phyloP scores from a whole-genome alignment of 805 yeast species.

The Novakomyces olei region DNA sequence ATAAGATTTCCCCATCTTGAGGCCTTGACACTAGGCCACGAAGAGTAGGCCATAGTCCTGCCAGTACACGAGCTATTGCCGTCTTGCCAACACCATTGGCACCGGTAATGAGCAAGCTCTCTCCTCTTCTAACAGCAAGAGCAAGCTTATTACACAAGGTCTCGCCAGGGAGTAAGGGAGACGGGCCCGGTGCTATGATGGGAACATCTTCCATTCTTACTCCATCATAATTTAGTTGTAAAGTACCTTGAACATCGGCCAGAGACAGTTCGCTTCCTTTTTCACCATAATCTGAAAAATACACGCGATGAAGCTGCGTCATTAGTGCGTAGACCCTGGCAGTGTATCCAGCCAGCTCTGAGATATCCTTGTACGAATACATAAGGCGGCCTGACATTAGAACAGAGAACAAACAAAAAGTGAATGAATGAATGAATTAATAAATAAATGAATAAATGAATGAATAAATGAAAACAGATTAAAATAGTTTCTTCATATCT shows the following conservation, averaged over 20 bases:
- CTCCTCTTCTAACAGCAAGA: slow-evolving; percentile 38
- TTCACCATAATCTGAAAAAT: slow-evolving; percentile 24
- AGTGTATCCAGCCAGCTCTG: slow-evolving; percentile 78
- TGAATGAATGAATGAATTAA: too few relatives aligned
- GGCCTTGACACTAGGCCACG: slow-evolving; percentile 67
- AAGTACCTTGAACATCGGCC: slow-evolving; percentile 51
- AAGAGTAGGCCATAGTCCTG: slow-evolving; percentile 83
- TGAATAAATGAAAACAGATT: too few relatives aligned
- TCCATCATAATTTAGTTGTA: slow-evolving; percentile 58
- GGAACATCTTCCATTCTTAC: slow-evolving; percentile 65
- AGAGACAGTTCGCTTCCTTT: slow-evolving; percentile 10
- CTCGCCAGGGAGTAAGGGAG: slow-evolving; percentile 22
- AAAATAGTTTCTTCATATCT: too few relatives aligned
- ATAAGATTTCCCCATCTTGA: slow-evolving; percentile 41
- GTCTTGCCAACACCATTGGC: slow-evolving; percentile 83
- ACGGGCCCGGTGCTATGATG: slow-evolving; percentile 42
- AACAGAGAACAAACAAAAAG: too few relatives aligned
- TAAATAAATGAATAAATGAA: too few relatives aligned
- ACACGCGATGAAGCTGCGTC: slow-evolving; percentile 62
- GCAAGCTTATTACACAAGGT: slow-evolving; percentile 38
- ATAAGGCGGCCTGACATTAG: too few relatives aligned
- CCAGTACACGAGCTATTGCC: slow-evolving; percentile 58
- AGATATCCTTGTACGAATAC: slow-evolving; percentile 82
- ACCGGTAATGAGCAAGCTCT: slow-evolving; percentile 61
- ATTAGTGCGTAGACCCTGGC: slow-evolving; percentile 61